Percentiles rank a stretch among this genome's conserved stretches.
Conservation (phyloP, 2,329 filamentous ascomycete genomes). For the Ustulina deusta region DNA sequence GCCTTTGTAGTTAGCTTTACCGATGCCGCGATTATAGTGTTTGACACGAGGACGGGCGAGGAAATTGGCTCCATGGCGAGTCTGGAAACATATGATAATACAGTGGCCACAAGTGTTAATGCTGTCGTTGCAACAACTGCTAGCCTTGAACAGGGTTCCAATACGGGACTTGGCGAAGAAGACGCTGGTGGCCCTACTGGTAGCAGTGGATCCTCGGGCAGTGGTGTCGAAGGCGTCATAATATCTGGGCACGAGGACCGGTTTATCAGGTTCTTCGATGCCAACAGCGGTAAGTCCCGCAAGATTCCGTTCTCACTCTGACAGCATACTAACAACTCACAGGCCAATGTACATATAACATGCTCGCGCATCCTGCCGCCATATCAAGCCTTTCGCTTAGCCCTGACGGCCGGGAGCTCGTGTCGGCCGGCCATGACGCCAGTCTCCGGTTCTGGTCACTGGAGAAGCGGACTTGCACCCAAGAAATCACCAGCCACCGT, state of each 20-base stretch:
- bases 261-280: slow-evolving; percentile 97
- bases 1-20: slow-evolving; percentile 94
- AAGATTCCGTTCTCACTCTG: background rate
- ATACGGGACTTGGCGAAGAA: slow-evolving; percentile 73
- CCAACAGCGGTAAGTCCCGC: slow-evolving; percentile 87
- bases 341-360: slow-evolving; percentile 99
- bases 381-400: slow-evolving; percentile 93
- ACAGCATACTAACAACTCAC: slow-evolving; percentile 31
- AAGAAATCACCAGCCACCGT: slow-evolving; percentile 93
- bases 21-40: slow-evolving; percentile 90
- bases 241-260: slow-evolving; percentile 97
- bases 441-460: slow-evolving; percentile 97
- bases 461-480: slow-evolving; percentile 93
- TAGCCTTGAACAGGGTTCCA: slow-evolving; percentile 79
- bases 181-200: slow-evolving; percentile 83
- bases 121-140: slow-evolving; percentile 88
- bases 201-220: slow-evolving; percentile 73
- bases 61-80: slow-evolving; percentile 94
- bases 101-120: slow-evolving; percentile 83
- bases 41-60: slow-evolving; percentile 91
- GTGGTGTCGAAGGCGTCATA: slow-evolving; percentile 89
- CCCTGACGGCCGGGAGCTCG: slow-evolving; percentile 92
- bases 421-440: slow-evolving; percentile 95
- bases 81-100: slow-evolving; percentile 91
- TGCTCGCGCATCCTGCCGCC: slow-evolving; percentile 94